These are phyloP conservation scores for Candida odintsovae DNA, from an alignment of 805 yeast species.

Conservation along the genomic window DNA sequence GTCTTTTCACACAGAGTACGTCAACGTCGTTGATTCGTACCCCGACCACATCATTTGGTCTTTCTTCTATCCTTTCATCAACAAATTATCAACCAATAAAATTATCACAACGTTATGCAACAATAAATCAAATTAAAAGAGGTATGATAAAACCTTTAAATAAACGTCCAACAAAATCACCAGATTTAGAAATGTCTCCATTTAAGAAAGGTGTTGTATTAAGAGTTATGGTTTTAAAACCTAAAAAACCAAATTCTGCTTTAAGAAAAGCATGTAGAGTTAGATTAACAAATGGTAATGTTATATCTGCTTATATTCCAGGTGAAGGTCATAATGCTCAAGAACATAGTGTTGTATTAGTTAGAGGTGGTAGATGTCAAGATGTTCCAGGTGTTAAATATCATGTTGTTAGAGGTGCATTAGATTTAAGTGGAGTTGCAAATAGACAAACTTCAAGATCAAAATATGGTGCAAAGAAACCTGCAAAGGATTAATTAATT, in stretches of 20 bases:
- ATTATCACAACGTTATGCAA: conserved; percentile 38
- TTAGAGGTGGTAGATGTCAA: conserved; percentile 97
- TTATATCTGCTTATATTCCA: conserved; percentile 88
- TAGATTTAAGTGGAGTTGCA: conserved; percentile 92
- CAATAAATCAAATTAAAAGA: conserved; percentile 70
- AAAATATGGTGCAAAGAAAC: conserved; percentile 89
- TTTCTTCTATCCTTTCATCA: conserved; percentile 3
- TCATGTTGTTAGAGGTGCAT: conserved; percentile 87
- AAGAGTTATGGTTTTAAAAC: conserved; percentile 91
- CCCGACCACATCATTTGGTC: not conserved
- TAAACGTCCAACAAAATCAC: conserved; percentile 52
- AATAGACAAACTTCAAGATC: conserved; percentile 86
- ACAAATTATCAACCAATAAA: conserved; percentile 9
- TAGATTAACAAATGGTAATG: conserved; percentile 81
- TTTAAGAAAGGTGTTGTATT: conserved; percentile 90
- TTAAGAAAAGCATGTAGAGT: conserved; percentile 97
- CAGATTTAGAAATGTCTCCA: conserved; percentile 80
- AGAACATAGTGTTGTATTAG: conserved; percentile 93
- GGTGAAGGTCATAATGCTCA: conserved; percentile 99
- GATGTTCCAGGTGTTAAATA: conserved; percentile 98
- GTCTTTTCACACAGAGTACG: not conserved
- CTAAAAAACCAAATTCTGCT: conserved; percentile 98
- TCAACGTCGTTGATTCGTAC: not conserved
- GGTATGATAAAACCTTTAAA: conserved; percentile 55
- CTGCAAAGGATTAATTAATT: conserved; percentile 47